phyloP scores from a whole-genome alignment of 108 stramenopile genomes.

The Pseudonitzschia delicatissima region DNA sequence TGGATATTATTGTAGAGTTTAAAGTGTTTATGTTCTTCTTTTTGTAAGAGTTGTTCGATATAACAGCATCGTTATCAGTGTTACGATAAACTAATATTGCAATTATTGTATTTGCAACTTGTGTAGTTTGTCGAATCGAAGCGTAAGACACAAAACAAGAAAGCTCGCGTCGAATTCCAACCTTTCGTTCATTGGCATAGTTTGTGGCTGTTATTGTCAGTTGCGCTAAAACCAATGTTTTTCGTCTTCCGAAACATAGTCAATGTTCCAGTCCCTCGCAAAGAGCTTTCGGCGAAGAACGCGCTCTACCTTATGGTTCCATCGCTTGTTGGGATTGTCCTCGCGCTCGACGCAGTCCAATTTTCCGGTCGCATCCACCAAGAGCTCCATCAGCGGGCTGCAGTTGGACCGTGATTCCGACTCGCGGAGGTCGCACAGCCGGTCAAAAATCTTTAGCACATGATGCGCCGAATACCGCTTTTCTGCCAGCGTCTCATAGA shows the following conservation, averaged over 20 bases:
- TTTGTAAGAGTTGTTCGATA: too few relatives aligned
- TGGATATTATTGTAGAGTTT: too few relatives aligned
- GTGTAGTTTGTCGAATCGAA: too few relatives aligned
- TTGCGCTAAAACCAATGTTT: background rate
- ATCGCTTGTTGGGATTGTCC: constrained; percentile 81
- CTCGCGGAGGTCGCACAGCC: constrained; percentile 42
- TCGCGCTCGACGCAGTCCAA: constrained; percentile 64
- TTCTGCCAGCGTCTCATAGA: constrained; percentile 40
- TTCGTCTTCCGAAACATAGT: constrained; percentile 32
- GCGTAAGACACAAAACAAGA: too few relatives aligned
- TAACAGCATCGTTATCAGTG: too few relatives aligned
- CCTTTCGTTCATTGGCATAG: too few relatives aligned
- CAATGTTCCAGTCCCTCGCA: constrained; percentile 49
- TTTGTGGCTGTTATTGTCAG: too few relatives aligned
- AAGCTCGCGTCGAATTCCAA: too few relatives aligned
- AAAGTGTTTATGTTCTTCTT: too few relatives aligned
- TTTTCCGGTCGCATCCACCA: constrained; percentile 68
- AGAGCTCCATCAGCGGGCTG: constrained; percentile 24
- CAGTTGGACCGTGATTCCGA: constrained; percentile 28
- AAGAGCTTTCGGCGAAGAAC: constrained; percentile 51
- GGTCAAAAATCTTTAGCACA: constrained; percentile 65
- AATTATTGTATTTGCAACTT: too few relatives aligned
- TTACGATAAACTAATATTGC: too few relatives aligned
- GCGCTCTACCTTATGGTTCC: constrained; percentile 70
- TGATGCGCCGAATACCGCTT: constrained; percentile 63